Conservation (phyloP, 805 yeast genomes). For the Saturnispora dispora region DNA sequence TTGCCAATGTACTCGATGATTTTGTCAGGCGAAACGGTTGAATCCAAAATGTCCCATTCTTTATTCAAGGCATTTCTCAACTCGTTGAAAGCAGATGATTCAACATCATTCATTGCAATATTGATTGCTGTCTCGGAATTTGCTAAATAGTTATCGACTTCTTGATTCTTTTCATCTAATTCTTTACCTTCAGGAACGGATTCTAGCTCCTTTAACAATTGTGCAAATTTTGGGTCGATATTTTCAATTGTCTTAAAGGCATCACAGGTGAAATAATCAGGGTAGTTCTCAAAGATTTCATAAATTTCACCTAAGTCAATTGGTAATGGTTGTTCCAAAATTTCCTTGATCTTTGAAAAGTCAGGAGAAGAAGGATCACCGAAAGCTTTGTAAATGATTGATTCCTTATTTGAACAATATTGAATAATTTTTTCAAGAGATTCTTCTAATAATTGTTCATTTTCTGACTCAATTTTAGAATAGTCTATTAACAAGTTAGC, state of each 20-base stretch:
- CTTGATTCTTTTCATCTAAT: constrained; percentile 14
- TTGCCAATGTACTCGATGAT: constrained; percentile 17
- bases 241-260: constrained; percentile 14
- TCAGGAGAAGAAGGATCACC: constrained; percentile 16
- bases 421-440: constrained; percentile 15
- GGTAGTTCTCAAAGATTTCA: constrained; percentile 19
- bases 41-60: constrained; percentile 18
- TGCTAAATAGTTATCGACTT: constrained; percentile 16
- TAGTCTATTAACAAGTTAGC: constrained; percentile 17
- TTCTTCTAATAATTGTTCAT: constrained; percentile 14
- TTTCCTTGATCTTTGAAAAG: constrained; percentile 15
- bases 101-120: constrained; percentile 19
- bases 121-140: constrained; percentile 15
- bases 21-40: constrained; percentile 18
- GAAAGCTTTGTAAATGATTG: constrained; percentile 18
- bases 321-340: constrained; percentile 21
- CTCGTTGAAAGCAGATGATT: constrained; percentile 11
- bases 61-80: constrained; percentile 13
- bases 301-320: constrained; percentile 21
- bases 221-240: constrained; percentile 20
- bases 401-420: constrained; percentile 16
- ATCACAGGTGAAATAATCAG: constrained; percentile 17
- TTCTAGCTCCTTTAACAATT: constrained; percentile 17
- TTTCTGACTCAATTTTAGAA: constrained; percentile 15
- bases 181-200: constrained; percentile 18